Base-by-base conservation (phyloP, 1,284 basidiomycete genomes). In the Earliella scabrosa region DNA sequence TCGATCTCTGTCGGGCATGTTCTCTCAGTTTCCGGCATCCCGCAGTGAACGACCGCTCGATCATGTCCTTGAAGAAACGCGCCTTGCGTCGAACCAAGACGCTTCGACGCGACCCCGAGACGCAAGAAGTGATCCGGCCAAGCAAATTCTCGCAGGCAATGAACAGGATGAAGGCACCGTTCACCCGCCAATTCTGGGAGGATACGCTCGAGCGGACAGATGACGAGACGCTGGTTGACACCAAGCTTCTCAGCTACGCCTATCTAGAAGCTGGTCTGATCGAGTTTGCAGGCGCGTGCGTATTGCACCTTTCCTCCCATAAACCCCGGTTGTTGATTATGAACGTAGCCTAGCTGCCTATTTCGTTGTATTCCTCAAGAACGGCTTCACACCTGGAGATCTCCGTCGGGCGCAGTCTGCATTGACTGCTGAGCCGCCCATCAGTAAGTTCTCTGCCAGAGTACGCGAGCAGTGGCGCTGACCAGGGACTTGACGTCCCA, bases 231-330 rank as follows among this genome's bases (percentile, higher is more conserved):
- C 72, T 88, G 23, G 86, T 88, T 16, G 86, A 88, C 60, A 63
- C 61, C 20, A 84, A 81, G 63, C 69, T 88, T 41, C 73, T 88
- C n/a, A 86, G 85, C 63, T 88, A 88, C 64, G 76, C 86, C 4
- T 88, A 88, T 64, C 66, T 88, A 35, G 85, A 88, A 63, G 82
- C 82, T 18, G 86, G 86, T n/a, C 56, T 86, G 36, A 83, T 87
- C 45, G 82, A 86, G 67, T 77, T 75, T 52, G 38, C 83, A 27
- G 82, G 73, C 54, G 74, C 74, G 80, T 84, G 64, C 67, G 82
- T 77, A 32, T 20, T 29, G 6, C 43, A 18, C 34, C 23, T 18
- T 46, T 20, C 26, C 36, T 23, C 13, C 21, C 16, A 36, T 16
- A 31, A 10, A 4, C 18, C 24, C 24, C 16, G 10, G 38, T 20